phyloP scores from a whole-genome alignment of 768 basidiomycete genomes.

The Russula sp. region DNA sequence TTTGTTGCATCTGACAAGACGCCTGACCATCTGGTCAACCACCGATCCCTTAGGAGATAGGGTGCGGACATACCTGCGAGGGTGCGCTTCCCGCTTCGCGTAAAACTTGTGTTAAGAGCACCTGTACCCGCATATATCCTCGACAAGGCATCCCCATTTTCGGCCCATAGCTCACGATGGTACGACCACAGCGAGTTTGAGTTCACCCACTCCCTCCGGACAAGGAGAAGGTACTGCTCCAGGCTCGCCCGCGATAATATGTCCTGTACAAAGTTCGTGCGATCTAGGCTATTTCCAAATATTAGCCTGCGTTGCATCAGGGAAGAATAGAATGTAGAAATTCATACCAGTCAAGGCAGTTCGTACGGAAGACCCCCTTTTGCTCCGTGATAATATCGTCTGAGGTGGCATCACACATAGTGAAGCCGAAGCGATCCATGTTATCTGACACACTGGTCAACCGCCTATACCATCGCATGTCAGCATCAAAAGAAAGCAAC shows the following conservation, averaged over 20 bases:
- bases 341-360: slow-evolving; percentile 85
- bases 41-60: background rate
- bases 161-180: slow-evolving; percentile 95
- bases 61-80: slow-evolving; percentile 52
- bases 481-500: background rate
- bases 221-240: slow-evolving; percentile 74
- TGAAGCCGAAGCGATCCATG: slow-evolving; percentile 79
- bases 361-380: slow-evolving; percentile 86
- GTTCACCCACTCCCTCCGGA: slow-evolving; percentile 69
- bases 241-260: slow-evolving; percentile 78
- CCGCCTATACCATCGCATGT: slow-evolving; percentile 36
- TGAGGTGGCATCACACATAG: slow-evolving; percentile 60
- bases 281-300: slow-evolving; percentile 61
- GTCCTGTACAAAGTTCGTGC: slow-evolving; percentile 97
- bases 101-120: slow-evolving; percentile 93
- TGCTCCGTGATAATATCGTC: slow-evolving; percentile 80
- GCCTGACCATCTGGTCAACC: slow-evolving; percentile 36
- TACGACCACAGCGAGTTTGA: slow-evolving; percentile 69
- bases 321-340: background rate
- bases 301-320: background rate
- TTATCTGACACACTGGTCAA: slow-evolving; percentile 51
- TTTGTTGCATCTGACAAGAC: slow-evolving; percentile 95
- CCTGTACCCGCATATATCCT: slow-evolving; percentile 93
- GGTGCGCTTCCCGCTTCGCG: slow-evolving; percentile 89
- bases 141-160: slow-evolving; percentile 89